Evolutionary conservation across 2,329 filamentous ascomycete genomes (phyloP), one percentile per base, ranked within the genome.

Genomic region (Magnaporthiopsis incrustans): DNA sequence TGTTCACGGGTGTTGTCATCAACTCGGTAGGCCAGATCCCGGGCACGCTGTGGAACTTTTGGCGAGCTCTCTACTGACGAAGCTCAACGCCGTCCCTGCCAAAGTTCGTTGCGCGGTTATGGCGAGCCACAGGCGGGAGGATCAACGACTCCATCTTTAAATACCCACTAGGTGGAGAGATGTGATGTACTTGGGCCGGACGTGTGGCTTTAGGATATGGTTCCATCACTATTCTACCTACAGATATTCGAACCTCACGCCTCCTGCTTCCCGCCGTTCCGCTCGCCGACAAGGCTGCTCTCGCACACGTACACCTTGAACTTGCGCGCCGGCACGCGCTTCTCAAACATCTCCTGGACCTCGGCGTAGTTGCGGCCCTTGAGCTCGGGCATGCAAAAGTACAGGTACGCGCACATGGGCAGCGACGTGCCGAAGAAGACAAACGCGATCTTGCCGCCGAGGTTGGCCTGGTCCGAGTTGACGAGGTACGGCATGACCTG

Each of bases 81-180:
- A 12, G 33, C 33, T 35, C 33, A 10, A 35, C 11, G 15, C 57
- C 15, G 25, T 14, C 57, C 11, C 25, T 30, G 44, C 27, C 12
- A 30, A 53, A 60, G 56, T 26, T 27, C 14, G 15, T 56, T 32
- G 32, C 50, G 4, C 74, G 79, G 59, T 64, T 80, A 1, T 85
- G 83, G 83, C 71, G 78, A 22, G 72, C 71, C 6, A 84, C 82
- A 0, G 75, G 77, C 2, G 82, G 82, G 0, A 79, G 71, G 65
- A 65, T 82, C 15, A 81, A 81, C 69, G 74, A 80, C 66, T 71
- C 72, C 22, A 72, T 79, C 27, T 82, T 84, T 62, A 75, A 75
- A 38, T 84, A 83, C 68, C 77, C 79, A 38, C 72, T 86, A 65
- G 83, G 84, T 12, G 83, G 83, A 15, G 83, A 86, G 70, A 82